Evolutionary conservation across 1,284 basidiomycete species (phyloP).

Genomic region (Ceratobasidium sp.): DNA sequence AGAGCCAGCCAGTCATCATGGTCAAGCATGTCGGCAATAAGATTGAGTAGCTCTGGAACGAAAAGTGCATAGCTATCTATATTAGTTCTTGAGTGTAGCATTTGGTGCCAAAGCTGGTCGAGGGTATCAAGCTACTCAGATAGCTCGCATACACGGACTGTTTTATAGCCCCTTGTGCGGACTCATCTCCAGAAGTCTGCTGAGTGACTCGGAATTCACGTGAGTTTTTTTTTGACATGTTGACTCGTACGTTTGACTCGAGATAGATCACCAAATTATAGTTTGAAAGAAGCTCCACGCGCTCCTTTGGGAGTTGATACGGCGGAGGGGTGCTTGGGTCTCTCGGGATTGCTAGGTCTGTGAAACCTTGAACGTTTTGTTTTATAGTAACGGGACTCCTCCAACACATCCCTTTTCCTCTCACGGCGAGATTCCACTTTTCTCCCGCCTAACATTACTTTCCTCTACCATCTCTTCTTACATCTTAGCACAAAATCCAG

Average conservation of each 20-base stretch:
- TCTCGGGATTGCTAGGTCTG: too few species aligned
- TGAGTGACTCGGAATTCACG: background rate
- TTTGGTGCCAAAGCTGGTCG: background rate
- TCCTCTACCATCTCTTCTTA: too few species aligned
- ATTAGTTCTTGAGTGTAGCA: background rate
- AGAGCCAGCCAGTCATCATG: background rate
- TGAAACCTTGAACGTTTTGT: too few species aligned
- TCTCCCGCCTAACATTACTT: too few species aligned
- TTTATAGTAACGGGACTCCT: too few species aligned
- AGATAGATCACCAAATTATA: too few species aligned
- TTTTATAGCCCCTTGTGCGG: background rate
- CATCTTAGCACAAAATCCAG: too few species aligned
- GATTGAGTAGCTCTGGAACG: background rate
- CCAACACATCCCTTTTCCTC: too few species aligned
- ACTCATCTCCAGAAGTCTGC: background rate
- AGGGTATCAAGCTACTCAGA: background rate
- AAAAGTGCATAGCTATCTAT: background rate
- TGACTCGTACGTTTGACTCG: background rate
- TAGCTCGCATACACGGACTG: background rate
- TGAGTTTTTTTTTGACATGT: background rate
- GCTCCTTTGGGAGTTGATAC: too few species aligned
- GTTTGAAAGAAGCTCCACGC: too few species aligned
- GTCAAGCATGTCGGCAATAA: background rate
- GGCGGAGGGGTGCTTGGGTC: too few species aligned
- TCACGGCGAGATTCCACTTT: too few species aligned